Evolutionary conservation across 768 basidiomycete genomes (phyloP).

Genomic region (Pleurotus tuoliensis): DNA sequence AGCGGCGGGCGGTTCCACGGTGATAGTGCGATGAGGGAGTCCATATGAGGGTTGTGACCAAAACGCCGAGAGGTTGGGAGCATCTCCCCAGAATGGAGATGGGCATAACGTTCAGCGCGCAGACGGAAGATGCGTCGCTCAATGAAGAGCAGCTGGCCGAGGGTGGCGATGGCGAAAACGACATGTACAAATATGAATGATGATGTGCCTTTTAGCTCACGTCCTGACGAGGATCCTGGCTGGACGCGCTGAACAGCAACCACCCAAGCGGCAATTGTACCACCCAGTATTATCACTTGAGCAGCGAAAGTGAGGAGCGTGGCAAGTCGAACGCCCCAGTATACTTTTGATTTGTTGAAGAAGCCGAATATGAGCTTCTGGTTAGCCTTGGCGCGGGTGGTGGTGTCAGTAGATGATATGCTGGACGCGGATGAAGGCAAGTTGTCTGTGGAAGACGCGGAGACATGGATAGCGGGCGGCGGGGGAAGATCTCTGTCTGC

Average conservation of each 20-base stretch:
- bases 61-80: constrained; percentile 35
- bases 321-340: constrained; percentile 41
- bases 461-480: constrained; percentile 12
- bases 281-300: constrained; percentile 39
- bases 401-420: constrained; percentile 18
- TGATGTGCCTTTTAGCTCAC: constrained; percentile 15
- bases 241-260: constrained; percentile 27
- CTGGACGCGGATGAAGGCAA: constrained; percentile 17
- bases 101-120: constrained; percentile 61
- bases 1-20: constrained; percentile 72
- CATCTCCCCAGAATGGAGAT: constrained; percentile 56
- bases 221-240: constrained; percentile 2
- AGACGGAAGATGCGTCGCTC: constrained; percentile 62
- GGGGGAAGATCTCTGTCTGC: constrained; percentile 32
- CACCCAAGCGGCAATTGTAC: constrained; percentile 55
- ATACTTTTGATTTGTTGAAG: constrained; percentile 31
- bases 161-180: constrained; percentile 47
- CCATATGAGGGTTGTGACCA: constrained; percentile 13
- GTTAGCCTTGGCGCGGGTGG: constrained; percentile 20
- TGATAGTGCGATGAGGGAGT: constrained; percentile 39
- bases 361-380: constrained; percentile 34
- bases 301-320: constrained; percentile 39
- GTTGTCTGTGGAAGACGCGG: constrained; percentile 11
- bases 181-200: constrained; percentile 58
- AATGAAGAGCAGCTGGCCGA: constrained; percentile 56